phyloP scores from a whole-genome alignment of 768 basidiomycete species.

The Lentinula sp. region DNA sequence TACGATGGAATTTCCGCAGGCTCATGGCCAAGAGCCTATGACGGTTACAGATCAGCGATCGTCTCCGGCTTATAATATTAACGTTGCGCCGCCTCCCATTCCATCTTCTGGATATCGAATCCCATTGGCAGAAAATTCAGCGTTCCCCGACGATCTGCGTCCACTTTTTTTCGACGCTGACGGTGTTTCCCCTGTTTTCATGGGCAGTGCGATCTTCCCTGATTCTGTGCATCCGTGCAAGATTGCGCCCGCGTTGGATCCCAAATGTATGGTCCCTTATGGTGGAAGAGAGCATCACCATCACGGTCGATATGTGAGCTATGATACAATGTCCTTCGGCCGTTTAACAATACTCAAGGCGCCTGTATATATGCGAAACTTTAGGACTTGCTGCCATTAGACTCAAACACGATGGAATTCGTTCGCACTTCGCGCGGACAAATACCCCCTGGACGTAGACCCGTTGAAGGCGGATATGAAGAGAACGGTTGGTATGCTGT shows the following conservation, averaged over 20 bases:
- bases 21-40: background rate
- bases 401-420: constrained; percentile 66
- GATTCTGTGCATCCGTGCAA: constrained; percentile 81
- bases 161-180: constrained; percentile 56
- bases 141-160: constrained; percentile 47
- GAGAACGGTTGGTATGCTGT: constrained; percentile 30
- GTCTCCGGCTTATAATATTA: background rate
- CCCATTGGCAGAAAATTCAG: constrained; percentile 35
- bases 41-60: background rate
- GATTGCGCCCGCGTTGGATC: constrained; percentile 56
- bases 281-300: constrained; percentile 59
- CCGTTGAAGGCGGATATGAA: constrained; percentile 74
- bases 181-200: constrained; percentile 51
- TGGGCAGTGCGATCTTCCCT: constrained; percentile 69
- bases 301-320: constrained; percentile 43
- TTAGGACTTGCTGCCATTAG: constrained; percentile 65
- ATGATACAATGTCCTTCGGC: too few species aligned
- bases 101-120: constrained; percentile 68
- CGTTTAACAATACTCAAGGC: too few species aligned
- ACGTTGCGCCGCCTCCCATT: constrained; percentile 11
- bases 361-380: too few species aligned
- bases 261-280: constrained; percentile 50
- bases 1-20: background rate
- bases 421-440: constrained; percentile 55
- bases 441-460: constrained; percentile 45